phyloP scores from a whole-genome alignment of 2,329 filamentous ascomycete genomes.

The Blastomyces parvus region DNA sequence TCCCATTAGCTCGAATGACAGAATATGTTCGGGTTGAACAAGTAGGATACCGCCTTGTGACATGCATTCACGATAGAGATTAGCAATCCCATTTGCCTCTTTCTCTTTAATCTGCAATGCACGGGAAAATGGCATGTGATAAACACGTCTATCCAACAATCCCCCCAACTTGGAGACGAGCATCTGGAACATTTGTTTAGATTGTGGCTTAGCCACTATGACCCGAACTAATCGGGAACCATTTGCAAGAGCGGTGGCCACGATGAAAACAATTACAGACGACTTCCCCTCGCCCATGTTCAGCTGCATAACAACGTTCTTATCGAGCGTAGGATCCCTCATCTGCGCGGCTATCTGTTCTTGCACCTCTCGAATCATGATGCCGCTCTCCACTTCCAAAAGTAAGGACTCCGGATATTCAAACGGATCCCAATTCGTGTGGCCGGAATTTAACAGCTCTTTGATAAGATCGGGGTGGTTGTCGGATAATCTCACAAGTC shows the following conservation, averaged over 20 bases:
- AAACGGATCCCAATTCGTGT: conserved; percentile 48
- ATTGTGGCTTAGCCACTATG: conserved; percentile 52
- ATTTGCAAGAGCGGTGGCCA: conserved; percentile 47
- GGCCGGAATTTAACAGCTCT: conserved; percentile 42
- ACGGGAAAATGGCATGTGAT: conserved; percentile 52
- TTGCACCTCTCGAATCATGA: conserved; percentile 54
- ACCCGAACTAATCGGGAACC: conserved; percentile 44
- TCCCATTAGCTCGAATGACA: conserved; percentile 57
- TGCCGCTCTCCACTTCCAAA: conserved; percentile 55
- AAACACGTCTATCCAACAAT: conserved; percentile 46
- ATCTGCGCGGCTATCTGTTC: conserved; percentile 54
- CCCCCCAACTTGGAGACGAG: conserved; percentile 48
- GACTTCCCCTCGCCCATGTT: conserved; percentile 64
- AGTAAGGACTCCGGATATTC: conserved; percentile 54
- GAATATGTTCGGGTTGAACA: conserved; percentile 52
- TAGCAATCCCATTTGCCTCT: conserved; percentile 22
- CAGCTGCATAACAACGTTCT: conserved; percentile 55
- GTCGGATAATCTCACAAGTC: conserved; percentile 17
- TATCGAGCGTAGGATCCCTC: conserved; percentile 42
- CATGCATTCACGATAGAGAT: conserved; percentile 26
- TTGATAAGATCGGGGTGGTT: conserved; percentile 21
- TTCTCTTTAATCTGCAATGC: conserved; percentile 24
- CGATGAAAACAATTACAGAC: conserved; percentile 59
- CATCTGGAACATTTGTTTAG: conserved; percentile 51
- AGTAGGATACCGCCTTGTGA: conserved; percentile 48